Evolutionary conservation across 2,329 filamentous ascomycete genomes (phyloP).

Genomic region (Mycogone perniciosa): DNA sequence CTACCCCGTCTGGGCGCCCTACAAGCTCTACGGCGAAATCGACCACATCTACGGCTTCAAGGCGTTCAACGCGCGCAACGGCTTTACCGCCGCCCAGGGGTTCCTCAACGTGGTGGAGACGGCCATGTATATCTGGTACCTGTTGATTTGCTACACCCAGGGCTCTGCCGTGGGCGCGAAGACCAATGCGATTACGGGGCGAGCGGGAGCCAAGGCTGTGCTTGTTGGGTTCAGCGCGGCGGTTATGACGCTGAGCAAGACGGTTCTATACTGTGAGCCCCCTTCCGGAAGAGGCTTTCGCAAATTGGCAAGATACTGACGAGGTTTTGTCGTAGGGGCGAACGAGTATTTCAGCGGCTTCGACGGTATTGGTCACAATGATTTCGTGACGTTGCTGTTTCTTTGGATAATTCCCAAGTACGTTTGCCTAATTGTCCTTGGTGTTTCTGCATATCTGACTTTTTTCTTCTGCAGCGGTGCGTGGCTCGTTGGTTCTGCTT

Average conservation of each 20-base stretch:
- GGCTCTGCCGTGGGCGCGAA: conserved; percentile 13
- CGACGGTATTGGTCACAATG: conserved; percentile 53
- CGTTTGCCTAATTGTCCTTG: conserved; percentile 19
- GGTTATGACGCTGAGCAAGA: conserved; percentile 58
- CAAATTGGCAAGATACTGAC: not conserved
- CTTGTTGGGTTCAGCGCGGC: conserved; percentile 46
- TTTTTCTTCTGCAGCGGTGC: conserved; percentile 35
- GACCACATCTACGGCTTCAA: conserved; percentile 79
- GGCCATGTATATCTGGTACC: conserved; percentile 55
- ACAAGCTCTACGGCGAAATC: conserved; percentile 71
- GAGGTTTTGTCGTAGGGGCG: conserved; percentile 34
- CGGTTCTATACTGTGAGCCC: conserved; percentile 51
- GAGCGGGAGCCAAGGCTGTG: conserved; percentile 38
- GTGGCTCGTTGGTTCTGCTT: conserved; percentile 48
- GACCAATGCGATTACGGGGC: conserved; percentile 33
- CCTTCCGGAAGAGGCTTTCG: not conserved
- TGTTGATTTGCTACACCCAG: conserved; percentile 29
- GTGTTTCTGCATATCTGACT: not conserved
- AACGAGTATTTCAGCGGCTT: conserved; percentile 52
- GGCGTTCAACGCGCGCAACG: conserved; percentile 59
- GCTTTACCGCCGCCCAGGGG: conserved; percentile 73
- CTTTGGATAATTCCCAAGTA: conserved; percentile 57
- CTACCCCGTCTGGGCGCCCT: conserved; percentile 67
- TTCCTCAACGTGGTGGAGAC: conserved; percentile 64
- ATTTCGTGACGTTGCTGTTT: conserved; percentile 35